Evolutionary conservation across 345 rosid species (phyloP), one percentile per base, ranked within the genome.

Genomic region (Citrus glauca): DNA sequence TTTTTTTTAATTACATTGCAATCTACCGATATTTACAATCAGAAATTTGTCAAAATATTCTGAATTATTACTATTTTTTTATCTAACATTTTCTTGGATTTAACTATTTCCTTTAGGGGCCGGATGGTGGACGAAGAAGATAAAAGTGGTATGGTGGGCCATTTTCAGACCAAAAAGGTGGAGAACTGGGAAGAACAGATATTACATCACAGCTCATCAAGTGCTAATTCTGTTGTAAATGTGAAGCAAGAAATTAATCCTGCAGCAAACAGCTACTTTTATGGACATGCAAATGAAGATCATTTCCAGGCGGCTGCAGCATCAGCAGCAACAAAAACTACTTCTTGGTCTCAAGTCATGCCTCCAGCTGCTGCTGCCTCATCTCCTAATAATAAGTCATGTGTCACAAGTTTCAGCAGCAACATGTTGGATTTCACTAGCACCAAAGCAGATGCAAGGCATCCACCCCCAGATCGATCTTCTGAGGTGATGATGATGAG

Each of bases 131-230:
- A 85, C 50, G 93, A 88, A 57, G 94, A 90, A 72, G 92, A 90
- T 4, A 86, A 83, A 66, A 79, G 85, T 61, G 71, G 79, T 48
- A 83, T 87, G 81, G 76, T 87, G 79, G 76, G 82, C 63, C 88
- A 85, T 61, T 89, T 90, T 79, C 88, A 87, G 78, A 85, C 82
- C 9, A 92, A 86, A 77, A 90, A 85, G 83, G 7, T 88, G 70
- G 94, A 89, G 81, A 85, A 85, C 74, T 92, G 94, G 94, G 91
- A 90, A 77, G 90, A 88, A 61, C 92, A 90, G 76, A 84, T 87
- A 64, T 55, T 90, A 35, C 90, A 87, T 63, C 91, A 90, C 70
- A 81, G 50, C 50, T 45, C 84, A 33, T 80, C 92, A n/a, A 85
- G 75, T 82, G 78, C 50, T 45, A 45, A 75, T 75, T 73, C 72